Percentiles rank a stretch among this genome's conserved stretches.
Conservation (phyloP, 1,284 basidiomycete genomes). For the Vanrija humicola region DNA sequence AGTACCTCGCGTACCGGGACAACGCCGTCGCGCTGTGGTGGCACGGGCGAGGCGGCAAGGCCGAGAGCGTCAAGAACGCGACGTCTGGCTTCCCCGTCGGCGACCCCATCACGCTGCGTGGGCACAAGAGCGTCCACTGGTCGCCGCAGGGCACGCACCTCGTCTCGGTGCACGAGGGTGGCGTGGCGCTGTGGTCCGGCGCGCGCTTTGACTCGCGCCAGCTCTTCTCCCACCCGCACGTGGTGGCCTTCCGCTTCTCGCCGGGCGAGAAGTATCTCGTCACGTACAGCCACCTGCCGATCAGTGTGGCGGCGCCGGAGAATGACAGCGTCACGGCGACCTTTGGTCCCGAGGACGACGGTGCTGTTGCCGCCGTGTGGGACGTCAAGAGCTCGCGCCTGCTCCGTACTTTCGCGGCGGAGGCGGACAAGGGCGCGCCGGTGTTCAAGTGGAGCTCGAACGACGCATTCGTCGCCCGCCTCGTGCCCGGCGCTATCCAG, state of each 20-base stretch:
- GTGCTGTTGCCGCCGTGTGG: conserved; percentile 96
- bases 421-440: conserved; percentile 65
- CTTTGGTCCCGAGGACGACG: conserved; percentile 84
- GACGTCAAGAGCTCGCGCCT: conserved; percentile 91
- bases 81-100: conserved; percentile 51
- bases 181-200: conserved; percentile 95
- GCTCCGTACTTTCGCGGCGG: conserved; percentile 82
- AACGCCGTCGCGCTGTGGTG: conserved; percentile 89
- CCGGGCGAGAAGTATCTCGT: conserved; percentile 96
- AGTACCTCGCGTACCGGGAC: conserved; percentile 89
- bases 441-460: conserved; percentile 97
- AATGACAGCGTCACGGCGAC: conserved; percentile 46
- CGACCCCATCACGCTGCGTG: conserved; percentile 65
- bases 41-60: conserved; percentile 86
- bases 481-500: conserved; percentile 88
- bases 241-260: conserved; percentile 95
- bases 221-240: conserved; percentile 80
- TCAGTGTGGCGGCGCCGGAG: conserved; percentile 76
- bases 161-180: conserved; percentile 90
- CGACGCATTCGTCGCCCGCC: conserved; percentile 88
- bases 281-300: conserved; percentile 96
- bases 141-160: conserved; percentile 92
- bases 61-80: conserved; percentile 63
- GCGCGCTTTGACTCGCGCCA: conserved; percentile 44
- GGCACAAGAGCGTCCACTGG: conserved; percentile 96